These are phyloP conservation scores for Dissoconium aciculare DNA, from an alignment of 2,329 filamentous ascomycete species.

Conservation along the genomic window DNA sequence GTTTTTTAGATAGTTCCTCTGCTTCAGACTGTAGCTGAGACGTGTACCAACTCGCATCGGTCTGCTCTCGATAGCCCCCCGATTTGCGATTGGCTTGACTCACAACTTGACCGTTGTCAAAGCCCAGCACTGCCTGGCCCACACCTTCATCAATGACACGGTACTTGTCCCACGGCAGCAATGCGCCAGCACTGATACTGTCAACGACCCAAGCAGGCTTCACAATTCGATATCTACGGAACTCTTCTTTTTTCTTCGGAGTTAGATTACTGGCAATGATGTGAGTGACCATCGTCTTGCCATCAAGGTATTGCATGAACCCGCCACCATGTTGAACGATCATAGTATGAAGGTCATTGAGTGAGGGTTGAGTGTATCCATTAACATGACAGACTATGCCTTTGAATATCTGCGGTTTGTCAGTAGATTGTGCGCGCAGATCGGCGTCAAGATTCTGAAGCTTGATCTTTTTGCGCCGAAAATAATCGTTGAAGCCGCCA, in stretches of 20 bases:
- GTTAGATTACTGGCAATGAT: slow-evolving; percentile 85
- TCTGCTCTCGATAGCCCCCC: slow-evolving; percentile 65
- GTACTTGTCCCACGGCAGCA: slow-evolving; percentile 77
- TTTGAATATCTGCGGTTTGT: slow-evolving; percentile 75
- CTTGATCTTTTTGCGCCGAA: slow-evolving; percentile 91
- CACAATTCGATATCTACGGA: slow-evolving; percentile 74
- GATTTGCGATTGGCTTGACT: slow-evolving; percentile 48
- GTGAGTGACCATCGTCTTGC: slow-evolving; percentile 82
- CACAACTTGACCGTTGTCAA: slow-evolving; percentile 46
- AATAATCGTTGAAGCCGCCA: slow-evolving; percentile 81
- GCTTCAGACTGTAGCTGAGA: slow-evolving; percentile 40
- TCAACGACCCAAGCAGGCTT: slow-evolving; percentile 92
- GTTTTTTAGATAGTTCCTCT: slow-evolving; percentile 3
- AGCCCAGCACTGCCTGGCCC: slow-evolving; percentile 61
- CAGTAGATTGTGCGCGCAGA: slow-evolving; percentile 50
- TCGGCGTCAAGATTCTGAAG: slow-evolving; percentile 86
- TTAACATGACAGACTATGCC: slow-evolving; percentile 84
- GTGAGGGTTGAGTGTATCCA: slow-evolving; percentile 86
- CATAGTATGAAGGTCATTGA: slow-evolving; percentile 74
- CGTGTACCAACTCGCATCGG: slow-evolving; percentile 68
- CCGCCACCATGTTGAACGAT: slow-evolving; percentile 89
- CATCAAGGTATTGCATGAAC: slow-evolving; percentile 87
- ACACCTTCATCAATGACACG: slow-evolving; percentile 72
- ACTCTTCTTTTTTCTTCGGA: slow-evolving; percentile 85
- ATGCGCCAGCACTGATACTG: slow-evolving; percentile 62